Evolutionary conservation across 768 basidiomycete species (phyloP).

Genomic region (Leccinum disarticulatum): DNA sequence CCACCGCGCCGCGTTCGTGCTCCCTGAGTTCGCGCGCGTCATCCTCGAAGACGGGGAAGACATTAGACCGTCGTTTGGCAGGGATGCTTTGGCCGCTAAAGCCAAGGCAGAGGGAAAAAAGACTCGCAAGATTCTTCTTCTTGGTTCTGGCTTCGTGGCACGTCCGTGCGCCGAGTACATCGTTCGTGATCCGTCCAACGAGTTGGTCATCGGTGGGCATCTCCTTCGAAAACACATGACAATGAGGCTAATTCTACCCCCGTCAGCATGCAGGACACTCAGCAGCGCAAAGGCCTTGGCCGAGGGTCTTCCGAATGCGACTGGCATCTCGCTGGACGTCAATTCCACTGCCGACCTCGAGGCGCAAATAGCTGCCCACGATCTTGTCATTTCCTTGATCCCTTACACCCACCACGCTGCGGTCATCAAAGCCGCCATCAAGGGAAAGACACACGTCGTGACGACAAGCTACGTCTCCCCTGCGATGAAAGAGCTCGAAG

Average conservation of each 20-base stretch:
- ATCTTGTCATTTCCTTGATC: constrained; percentile 94
- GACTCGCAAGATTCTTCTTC: constrained; percentile 66
- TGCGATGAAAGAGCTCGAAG: constrained; percentile 85
- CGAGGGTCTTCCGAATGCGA: constrained; percentile 65
- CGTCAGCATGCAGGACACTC: constrained; percentile 83
- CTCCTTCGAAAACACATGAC: background rate
- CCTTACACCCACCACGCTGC: constrained; percentile 89
- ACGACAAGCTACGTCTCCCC: constrained; percentile 95
- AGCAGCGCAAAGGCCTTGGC: constrained; percentile 69
- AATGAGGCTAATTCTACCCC: constrained; percentile 3
- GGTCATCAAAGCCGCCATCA: constrained; percentile 86
- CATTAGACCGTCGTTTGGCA: constrained; percentile 74
- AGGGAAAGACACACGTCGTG: constrained; percentile 86
- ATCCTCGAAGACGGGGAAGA: constrained; percentile 72
- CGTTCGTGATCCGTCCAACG: constrained; percentile 74
- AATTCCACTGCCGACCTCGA: constrained; percentile 69
- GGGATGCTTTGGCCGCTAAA: constrained; percentile 48
- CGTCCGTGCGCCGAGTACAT: constrained; percentile 96
- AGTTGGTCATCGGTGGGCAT: constrained; percentile 76
- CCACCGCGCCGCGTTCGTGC: constrained; percentile 80
- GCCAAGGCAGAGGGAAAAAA: constrained; percentile 51
- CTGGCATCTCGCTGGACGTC: constrained; percentile 82
- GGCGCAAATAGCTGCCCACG: constrained; percentile 76
- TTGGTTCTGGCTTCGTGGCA: constrained; percentile 95
- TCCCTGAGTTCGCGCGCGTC: constrained; percentile 88